Base-by-base conservation (phyloP, 768 basidiomycete species). In the Leucogyrophana mollusca region DNA sequence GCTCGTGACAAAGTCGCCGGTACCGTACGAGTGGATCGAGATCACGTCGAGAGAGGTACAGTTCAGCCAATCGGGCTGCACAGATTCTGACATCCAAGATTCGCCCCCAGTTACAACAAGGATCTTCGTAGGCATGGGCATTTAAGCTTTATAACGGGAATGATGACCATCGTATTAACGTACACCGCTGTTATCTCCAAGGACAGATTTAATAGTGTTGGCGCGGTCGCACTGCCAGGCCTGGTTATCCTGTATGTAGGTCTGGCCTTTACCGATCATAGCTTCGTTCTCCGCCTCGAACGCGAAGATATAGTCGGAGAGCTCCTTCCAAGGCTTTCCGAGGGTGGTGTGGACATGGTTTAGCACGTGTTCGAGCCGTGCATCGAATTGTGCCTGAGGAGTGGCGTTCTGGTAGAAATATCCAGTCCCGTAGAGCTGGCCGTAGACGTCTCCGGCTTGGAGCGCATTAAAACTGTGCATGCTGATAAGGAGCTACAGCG, bases 221-320 rank as follows among this genome's bases (percentile, higher is more conserved):
- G 63, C 61, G 21, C 63, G 56, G 45, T 58, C 58, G 45, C 63
- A 62, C 44, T 65, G 61, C 63, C 60, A 59, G 24, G 33, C 10
- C 1, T 24, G 32, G 33, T 52, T 50, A 7, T 38, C 53, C 13
- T 22, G 38, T 36, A 54, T 48, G 46, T 55, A 62, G n/a, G 51
- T 40, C 36, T 60, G 54, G 13, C 59, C 60, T 57, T 59, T 32
- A 16, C 61, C 60, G 30, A 64, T 66, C 62, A 64, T 60, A 2
- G 59, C 58, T 30, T 70, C 68, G 37, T 71, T 69, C 53, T 71
- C 63, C 9, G 68, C 66, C 56, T 70, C 67, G 45, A 65, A 65
- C 1, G 58, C 71, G 42, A 70, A 68, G 45, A 72, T 70, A 48
- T 72, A 62, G 17, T 62, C 59, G 34, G 43, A 57, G 4, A 72